Conservation (phyloP, 2,329 filamentous ascomycete genomes). For the Pseudocercospora musae region DNA sequence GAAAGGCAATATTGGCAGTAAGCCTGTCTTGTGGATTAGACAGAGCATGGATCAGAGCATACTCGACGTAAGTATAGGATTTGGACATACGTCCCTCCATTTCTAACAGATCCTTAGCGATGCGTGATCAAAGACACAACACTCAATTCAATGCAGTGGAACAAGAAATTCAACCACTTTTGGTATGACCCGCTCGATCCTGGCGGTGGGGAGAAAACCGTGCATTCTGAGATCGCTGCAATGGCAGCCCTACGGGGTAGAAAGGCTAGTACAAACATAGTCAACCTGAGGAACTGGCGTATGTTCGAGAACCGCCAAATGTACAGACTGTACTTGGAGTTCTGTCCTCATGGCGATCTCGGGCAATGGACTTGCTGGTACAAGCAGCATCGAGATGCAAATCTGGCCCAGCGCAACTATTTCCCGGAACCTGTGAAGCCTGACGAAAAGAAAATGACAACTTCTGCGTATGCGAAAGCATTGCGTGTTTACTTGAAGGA, state of each 20-base stretch:
- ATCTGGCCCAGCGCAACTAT: not conserved
- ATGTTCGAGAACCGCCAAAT: not conserved
- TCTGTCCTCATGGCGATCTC: conserved; percentile 3
- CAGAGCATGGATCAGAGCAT: not conserved
- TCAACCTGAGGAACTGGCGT: not conserved
- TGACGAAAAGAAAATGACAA: not conserved
- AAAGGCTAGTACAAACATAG: conserved; percentile 15
- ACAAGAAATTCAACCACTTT: not conserved
- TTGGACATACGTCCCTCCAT: not conserved
- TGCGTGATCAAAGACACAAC: not conserved
- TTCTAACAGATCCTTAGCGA: not conserved
- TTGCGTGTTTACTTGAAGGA: not conserved
- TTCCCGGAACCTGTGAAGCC: not conserved
- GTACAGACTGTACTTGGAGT: conserved; percentile 5
- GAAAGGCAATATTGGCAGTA: not conserved
- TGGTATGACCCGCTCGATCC: not conserved
- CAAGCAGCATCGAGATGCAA: not conserved
- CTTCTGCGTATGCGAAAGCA: not conserved
- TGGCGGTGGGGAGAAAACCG: not conserved
- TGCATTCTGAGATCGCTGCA: not conserved
- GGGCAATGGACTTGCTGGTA: not conserved
- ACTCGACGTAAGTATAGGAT: not conserved
- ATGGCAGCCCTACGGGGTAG: not conserved
- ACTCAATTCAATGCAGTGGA: not conserved
- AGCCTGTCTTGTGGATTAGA: not conserved